A percentile compares a stretch with the other conserved stretches of the same genome.
Evolutionary conservation across 73 alveolate genomes (phyloP).

Genomic region (Tetrahymena elliotti): DNA sequence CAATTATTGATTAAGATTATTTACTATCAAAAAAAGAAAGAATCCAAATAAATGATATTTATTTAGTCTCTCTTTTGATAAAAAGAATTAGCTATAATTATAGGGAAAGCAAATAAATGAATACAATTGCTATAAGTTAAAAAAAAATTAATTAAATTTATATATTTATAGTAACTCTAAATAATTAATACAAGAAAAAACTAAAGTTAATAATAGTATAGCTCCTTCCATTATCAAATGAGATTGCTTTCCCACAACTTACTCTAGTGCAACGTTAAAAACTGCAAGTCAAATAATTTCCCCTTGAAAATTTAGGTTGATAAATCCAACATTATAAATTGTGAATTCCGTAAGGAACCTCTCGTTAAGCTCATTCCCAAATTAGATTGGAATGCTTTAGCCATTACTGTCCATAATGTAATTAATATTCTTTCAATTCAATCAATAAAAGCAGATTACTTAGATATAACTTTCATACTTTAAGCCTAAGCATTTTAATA

Average conservation of each 20-base stretch:
- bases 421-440: not conserved
- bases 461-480: not conserved
- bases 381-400: conserved; percentile 48
- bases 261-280: conserved; percentile 67
- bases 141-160: no score
- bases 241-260: conserved; percentile 69
- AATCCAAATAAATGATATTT: not conserved
- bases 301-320: conserved; percentile 37
- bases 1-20: no score
- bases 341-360: conserved; percentile 18
- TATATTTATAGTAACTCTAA: not conserved
- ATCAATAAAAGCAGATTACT: not conserved
- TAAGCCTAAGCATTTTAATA: not conserved
- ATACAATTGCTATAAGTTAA: not conserved
- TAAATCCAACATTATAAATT: conserved; percentile 9
- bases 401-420: conserved; percentile 12
- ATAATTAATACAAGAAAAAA: not conserved
- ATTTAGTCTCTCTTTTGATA: not conserved
- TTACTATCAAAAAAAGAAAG: not conserved
- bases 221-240: conserved; percentile 17
- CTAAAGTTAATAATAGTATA: not conserved
- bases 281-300: conserved; percentile 55
- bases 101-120: not conserved
- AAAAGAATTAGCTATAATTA: not conserved
- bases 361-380: conserved; percentile 25